phyloP scores from a whole-genome alignment of 257 asterid genomes.

The Przewalskia tangutica region DNA sequence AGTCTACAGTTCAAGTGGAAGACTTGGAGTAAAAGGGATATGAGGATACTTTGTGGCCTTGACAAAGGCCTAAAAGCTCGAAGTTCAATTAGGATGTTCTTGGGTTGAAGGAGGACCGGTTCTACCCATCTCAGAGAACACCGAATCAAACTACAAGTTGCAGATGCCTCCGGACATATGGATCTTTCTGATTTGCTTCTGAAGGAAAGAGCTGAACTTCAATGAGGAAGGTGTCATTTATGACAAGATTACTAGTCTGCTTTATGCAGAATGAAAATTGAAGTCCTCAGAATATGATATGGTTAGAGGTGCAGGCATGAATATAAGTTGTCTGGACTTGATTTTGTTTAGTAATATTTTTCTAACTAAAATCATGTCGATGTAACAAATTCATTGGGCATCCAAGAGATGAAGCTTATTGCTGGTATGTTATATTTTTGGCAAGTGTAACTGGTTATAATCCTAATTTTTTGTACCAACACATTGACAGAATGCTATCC shows the following conservation, averaged over 20 bases:
- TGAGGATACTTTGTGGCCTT: background rate
- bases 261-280: background rate
- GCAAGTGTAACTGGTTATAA: background rate
- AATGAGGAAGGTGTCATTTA: background rate
- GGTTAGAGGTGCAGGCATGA: background rate
- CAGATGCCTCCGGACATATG: background rate
- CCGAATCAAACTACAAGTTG: background rate
- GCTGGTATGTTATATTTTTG: background rate
- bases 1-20: background rate
- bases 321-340: background rate
- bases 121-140: background rate
- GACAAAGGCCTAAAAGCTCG: background rate
- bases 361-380: background rate
- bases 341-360: background rate
- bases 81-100: background rate
- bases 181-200: constrained; percentile 3
- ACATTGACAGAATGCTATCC: constrained; percentile 76
- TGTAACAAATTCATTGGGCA: background rate
- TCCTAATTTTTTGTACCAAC: background rate
- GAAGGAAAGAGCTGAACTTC: constrained; percentile 2
- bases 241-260: background rate
- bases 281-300: background rate
- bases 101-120: background rate
- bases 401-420: constrained; percentile 1
- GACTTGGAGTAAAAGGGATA: background rate